Evolutionary conservation across 345 rosid genomes (phyloP), one percentile per base, ranked within the genome.

Genomic region (Linum lewisii): DNA sequence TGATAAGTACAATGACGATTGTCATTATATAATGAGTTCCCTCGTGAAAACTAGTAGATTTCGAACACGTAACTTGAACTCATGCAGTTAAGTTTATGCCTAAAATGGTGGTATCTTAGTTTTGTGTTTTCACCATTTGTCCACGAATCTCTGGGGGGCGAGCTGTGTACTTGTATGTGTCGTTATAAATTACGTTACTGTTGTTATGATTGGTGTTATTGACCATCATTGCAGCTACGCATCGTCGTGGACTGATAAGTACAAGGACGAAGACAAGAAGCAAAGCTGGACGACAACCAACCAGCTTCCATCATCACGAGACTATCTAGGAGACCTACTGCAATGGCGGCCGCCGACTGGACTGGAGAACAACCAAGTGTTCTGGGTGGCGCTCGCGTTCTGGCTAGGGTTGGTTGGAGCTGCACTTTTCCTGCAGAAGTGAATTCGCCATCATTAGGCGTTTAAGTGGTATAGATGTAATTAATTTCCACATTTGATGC

Each of bases 351-450:
- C 95, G 13, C 87, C 87, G 0, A 67, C 51, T 0, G 99, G 91
- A 2, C 54, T 78, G 63, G 86, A 78, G 74, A 93, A 84, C 69
- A 93, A 69, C 72, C 54, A 60, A 45, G 80, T 75, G 2, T 88
- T 92, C 59, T 92, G 96, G 98, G 68, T 82, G 32, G 82, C 83
- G 54, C 73, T 92, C 76, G 74, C 93, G 4, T 52, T 88, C 11
- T 88, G 98, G 98, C 62, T 92, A 21, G 84, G 86, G 52, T 79
- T 92, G 77, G 95, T 92, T 54, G 95, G 92, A 57, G 88, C 96
- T 51, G 95, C 98, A 19, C 69, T 92, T 54, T 6, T 88, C 60
- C 75, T 84, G 45, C 96, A 88, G 72, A 70, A 75, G 67, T 88
- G 75, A 91, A 66, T 54, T 22, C 7, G 34, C 34, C 34, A 29